Evolutionary conservation across 345 rosid species (phyloP), one percentile per base, ranked within the genome.

Genomic region (Limnanthes douglasii): DNA sequence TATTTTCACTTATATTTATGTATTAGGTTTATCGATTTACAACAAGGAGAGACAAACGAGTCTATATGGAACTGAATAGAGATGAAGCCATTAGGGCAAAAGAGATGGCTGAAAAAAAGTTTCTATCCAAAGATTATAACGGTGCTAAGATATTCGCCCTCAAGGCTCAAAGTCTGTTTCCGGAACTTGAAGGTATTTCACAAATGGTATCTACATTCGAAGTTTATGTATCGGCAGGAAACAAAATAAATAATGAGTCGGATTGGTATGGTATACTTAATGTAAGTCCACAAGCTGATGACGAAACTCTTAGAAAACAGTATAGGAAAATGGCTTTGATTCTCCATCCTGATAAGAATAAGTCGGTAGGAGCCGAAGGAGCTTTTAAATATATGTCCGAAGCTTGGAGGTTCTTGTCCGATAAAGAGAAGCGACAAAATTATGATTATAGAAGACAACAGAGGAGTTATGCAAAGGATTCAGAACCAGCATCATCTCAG

Each of bases 361-460:
- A 54, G 44, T 66, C 75, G 31, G 0, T 63, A 2, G 85, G 81
- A 46, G 71, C 78, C 12, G 85, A 79, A 41, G 81, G 85, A 41
- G 85, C 93, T 1, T 79, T 79, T 48, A 69, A 75, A 34, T 54
- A 58, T 35, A 48, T 72, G 16, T 56, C 72, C 0, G 70, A 72
- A 61, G 75, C 80, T 15, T 79, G 93, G 93, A 79, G 75, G 31
- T 46, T 79, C 43, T 55, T 79, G 50, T 79, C 93, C n/a, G 81
- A 79, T 25, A 72, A 57, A 40, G 44, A 68, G 9, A 66, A 39
- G 62, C 71, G 76, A 54, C 23, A 43, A 20, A 69, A 69, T 18
- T 73, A 73, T 57, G 79, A 78, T 55, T 69, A 66, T 33, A 65
- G 44, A 58, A 64, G 50, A 48, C 51, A 57, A 21, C 50, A 31